Evolutionary conservation across 192 early-diverging fungal genomes (phyloP).

Genomic region (Backusella westeae): DNA sequence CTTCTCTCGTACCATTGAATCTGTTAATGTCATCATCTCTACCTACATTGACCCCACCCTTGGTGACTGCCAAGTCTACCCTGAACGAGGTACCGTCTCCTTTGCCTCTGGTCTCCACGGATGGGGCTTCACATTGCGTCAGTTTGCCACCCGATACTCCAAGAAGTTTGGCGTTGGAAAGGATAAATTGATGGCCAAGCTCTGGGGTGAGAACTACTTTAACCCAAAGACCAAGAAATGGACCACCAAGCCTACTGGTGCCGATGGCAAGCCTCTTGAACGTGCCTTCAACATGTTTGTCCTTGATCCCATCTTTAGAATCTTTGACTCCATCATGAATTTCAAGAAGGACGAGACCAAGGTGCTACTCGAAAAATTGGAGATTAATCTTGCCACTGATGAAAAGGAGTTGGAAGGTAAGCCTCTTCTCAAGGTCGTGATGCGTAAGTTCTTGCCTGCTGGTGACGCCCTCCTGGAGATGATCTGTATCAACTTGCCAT

Average conservation of each 20-base stretch:
- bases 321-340: conserved; percentile 96
- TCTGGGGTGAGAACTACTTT: conserved; percentile 99
- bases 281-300: conserved; percentile 98
- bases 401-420: conserved; percentile 92
- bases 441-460: conserved; percentile 98
- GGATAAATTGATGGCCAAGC: conserved; percentile 91
- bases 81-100: conserved; percentile 93
- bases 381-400: conserved; percentile 77
- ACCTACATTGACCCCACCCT: conserved; percentile 87
- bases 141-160: conserved; percentile 93
- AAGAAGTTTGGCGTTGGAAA: conserved; percentile 98
- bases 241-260: conserved; percentile 72
- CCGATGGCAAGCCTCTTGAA: conserved; percentile 79
- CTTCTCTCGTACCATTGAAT: conserved; percentile 93
- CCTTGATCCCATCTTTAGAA: conserved; percentile 95
- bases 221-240: conserved; percentile 98
- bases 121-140: conserved; percentile 98
- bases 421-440: conserved; percentile 90
- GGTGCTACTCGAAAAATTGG: conserved; percentile 81
- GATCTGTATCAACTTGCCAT: conserved; percentile 98
- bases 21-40: conserved; percentile 96
- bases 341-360: conserved; percentile 87
- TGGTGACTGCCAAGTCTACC: conserved; percentile 91
- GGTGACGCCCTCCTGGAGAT: conserved; percentile 97
- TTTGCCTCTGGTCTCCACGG: conserved; percentile 99